Evolutionary conservation across 2,329 filamentous ascomycete genomes (phyloP), one percentile per base, ranked within the genome.

Genomic region (Bimuria novae-zelandiae): DNA sequence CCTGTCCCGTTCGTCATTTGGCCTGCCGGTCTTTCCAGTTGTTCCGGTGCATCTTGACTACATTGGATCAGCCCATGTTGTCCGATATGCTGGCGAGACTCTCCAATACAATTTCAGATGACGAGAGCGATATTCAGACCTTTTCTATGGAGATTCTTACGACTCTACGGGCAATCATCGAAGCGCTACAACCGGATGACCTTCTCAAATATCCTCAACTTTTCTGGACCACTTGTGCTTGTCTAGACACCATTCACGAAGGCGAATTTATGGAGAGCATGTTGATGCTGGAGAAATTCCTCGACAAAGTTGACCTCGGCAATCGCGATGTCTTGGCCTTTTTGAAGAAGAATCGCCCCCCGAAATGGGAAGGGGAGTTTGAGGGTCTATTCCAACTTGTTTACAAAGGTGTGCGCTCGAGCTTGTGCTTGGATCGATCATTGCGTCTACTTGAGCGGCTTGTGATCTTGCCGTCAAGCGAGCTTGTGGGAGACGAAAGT

Each of bases 81-180:
- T 92, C 91, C 2, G 94, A 99, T 67, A 99, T 99, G 92, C 84
- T 99, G 19, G 92, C 90, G 11, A 84, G 95, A 41, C 80, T 99
- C 27, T 97, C 93, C 1, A 99, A 97, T 72, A 99, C 94, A 0
- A 94, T 99, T 64, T 92, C 95, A 0, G 93, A 97, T 60, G 92
- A 97, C 62, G 91, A 96, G 66, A 84, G 76, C 49, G 93, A 97
- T 75, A 96, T 97, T 49, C 91, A 97, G 67, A 93, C 92, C 0
- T 99, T 99, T 67, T 95, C 94, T 0, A 93, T 97, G 88, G 95
- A 99, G 70, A 97, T 99, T 52, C 76, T 99, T 48, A 97, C 92
- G 0, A 99, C 95, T 0, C 75, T 99, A 46, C 92, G 95, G 68
- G 92, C 92, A 0, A 88, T 99, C 39, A 96, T 99, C 52, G 84